These are phyloP conservation scores for Fusarium brachygibbosum DNA, from an alignment of 2,329 filamentous ascomycete species.

Conservation along the genomic window DNA sequence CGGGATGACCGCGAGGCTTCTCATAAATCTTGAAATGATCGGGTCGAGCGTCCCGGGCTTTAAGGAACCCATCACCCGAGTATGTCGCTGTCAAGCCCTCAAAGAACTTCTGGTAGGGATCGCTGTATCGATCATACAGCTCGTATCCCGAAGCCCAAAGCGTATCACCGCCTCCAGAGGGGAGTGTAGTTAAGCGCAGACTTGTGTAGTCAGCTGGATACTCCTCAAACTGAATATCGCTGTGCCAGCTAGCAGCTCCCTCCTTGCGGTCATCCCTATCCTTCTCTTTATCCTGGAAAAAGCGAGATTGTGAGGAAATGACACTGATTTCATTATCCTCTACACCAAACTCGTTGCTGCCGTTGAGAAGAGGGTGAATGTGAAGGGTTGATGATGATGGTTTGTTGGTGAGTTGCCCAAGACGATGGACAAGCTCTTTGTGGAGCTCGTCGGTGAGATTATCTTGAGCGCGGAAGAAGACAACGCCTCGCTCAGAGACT, in stretches of 20 bases:
- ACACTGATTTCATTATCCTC: conserved; percentile 69
- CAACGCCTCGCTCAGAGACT: conserved; percentile 74
- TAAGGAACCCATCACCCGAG: conserved; percentile 37
- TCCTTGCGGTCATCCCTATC: conserved; percentile 49
- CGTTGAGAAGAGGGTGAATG: conserved; percentile 71
- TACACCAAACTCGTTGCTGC: conserved; percentile 64
- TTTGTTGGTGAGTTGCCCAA: conserved; percentile 72
- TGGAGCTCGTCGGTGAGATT: conserved; percentile 69
- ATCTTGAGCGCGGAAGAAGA: conserved; percentile 74
- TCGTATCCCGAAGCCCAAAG: conserved; percentile 73
- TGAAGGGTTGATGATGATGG: conserved; percentile 70
- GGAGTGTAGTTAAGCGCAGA: conserved; percentile 65
- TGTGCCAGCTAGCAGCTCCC: conserved; percentile 57
- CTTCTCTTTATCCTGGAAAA: conserved; percentile 10
- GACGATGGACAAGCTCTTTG: conserved; percentile 69
- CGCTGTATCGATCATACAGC: conserved; percentile 68
- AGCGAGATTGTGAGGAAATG: conserved; percentile 61
- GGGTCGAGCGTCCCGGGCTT: conserved; percentile 44
- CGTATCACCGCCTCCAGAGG: conserved; percentile 68
- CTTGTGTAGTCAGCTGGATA: conserved; percentile 69
- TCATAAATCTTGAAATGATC: conserved; percentile 53
- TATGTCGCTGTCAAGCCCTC: conserved; percentile 66
- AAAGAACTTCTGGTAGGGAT: conserved; percentile 64
- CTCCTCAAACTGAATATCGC: conserved; percentile 70
- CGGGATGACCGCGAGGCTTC: conserved; percentile 52